A percentile compares a stretch with the other conserved stretches of the same genome.
Evolutionary conservation across 306 rosid species (phyloP).

Genomic region (Gleditsia sinensis): DNA sequence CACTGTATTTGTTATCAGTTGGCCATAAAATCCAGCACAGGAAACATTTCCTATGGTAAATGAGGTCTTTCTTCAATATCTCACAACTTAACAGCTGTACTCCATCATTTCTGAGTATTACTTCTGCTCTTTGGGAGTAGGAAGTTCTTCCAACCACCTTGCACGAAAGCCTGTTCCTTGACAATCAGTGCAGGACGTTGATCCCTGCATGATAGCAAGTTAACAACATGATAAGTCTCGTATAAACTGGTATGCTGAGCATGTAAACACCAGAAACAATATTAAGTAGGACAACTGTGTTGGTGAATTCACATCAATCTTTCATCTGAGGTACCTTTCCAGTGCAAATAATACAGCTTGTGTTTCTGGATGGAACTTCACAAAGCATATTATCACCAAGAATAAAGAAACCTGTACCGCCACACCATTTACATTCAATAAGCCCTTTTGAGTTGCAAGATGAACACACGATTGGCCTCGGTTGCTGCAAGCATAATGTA

Average conservation of each 20-base stretch:
- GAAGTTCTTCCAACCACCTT: slow-evolving; percentile 89
- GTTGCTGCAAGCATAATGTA: slow-evolving; percentile 66
- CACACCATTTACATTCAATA: slow-evolving; percentile 91
- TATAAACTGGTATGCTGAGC: not conserved
- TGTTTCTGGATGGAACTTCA: slow-evolving; percentile 91
- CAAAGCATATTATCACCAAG: slow-evolving; percentile 97
- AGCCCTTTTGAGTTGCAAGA: slow-evolving; percentile 83
- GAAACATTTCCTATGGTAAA: slow-evolving; percentile 20
- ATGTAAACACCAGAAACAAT: slow-evolving; percentile 2
- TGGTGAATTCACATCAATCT: not conserved
- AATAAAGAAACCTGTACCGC: slow-evolving; percentile 89
- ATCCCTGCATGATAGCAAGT: slow-evolving; percentile 40
- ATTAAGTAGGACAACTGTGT: not conserved
- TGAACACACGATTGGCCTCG: slow-evolving; percentile 79
- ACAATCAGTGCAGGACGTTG: slow-evolving; percentile 45
- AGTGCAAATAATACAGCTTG: slow-evolving; percentile 72
- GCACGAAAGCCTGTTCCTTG: slow-evolving; percentile 63
- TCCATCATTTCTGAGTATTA: slow-evolving; percentile 28
- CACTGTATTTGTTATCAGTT: slow-evolving; percentile 11
- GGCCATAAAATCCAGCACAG: not conserved
- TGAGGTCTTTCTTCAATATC: slow-evolving; percentile 14
- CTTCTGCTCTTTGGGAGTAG: slow-evolving; percentile 50
- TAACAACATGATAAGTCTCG: not conserved
- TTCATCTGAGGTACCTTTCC: slow-evolving; percentile 63
- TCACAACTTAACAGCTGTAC: slow-evolving; percentile 14